Percentiles rank a stretch among this genome's conserved stretches.
These are phyloP conservation scores for Urtica urens DNA, from an alignment of 306 rosid species.

Conservation along the genomic window DNA sequence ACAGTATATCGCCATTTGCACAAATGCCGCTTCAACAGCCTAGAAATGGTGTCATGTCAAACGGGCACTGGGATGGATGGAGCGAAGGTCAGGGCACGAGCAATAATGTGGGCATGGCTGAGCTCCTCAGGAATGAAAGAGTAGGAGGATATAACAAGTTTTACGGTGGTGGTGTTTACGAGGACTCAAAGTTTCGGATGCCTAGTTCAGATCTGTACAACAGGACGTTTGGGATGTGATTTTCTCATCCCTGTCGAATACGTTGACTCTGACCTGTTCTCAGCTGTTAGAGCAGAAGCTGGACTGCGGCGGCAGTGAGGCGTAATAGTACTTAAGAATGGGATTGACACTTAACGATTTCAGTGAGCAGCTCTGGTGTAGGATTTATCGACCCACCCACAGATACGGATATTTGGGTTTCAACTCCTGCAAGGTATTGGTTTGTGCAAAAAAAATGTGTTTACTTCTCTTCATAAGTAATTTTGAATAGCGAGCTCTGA, in stretches of 20 bases:
- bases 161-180: constrained; percentile 63
- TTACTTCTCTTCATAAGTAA: neutral
- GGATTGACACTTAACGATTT: constrained; percentile 32
- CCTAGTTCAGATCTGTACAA: constrained; percentile 66
- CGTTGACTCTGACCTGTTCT: constrained; percentile 13
- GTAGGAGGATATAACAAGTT: constrained; percentile 62
- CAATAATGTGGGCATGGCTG: constrained; percentile 48
- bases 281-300: constrained; percentile 23
- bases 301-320: constrained; percentile 22
- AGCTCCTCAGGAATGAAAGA: constrained; percentile 68
- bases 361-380: constrained; percentile 30
- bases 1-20: constrained; percentile 53
- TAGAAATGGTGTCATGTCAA: constrained; percentile 46
- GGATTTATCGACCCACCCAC: constrained; percentile 27
- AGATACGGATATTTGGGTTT: constrained; percentile 27
- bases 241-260: constrained; percentile 11
- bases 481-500: too few relatives aligned
- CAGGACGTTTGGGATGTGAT: constrained; percentile 78
- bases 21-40: constrained; percentile 69
- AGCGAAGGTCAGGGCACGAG: constrained; percentile 56
- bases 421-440: constrained; percentile 40
- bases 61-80: constrained; percentile 86
- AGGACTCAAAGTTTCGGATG: constrained; percentile 71
- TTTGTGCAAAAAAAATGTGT: neutral
- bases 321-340: constrained; percentile 23